These are phyloP conservation scores for Tulasnella sp. DNA, from an alignment of 768 basidiomycete genomes.

Conservation along the genomic window DNA sequence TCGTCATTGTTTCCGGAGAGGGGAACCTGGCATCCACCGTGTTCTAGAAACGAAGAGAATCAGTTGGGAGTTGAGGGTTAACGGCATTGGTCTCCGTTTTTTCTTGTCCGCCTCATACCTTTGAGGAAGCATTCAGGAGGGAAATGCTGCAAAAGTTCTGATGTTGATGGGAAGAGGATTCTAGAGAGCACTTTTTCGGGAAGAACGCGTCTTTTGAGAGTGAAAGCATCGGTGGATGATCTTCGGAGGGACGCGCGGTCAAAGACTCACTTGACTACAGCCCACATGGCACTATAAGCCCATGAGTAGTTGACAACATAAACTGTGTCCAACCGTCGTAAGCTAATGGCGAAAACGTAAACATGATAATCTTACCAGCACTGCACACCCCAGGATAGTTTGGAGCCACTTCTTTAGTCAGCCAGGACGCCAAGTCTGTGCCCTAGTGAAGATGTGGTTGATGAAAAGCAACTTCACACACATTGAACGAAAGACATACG, in stretches of 20 bases:
- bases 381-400: constrained; percentile 16
- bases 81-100: neutral
- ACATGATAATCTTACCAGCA: neutral
- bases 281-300: constrained; percentile 15
- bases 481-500: neutral
- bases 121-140: constrained; percentile 12
- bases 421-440: constrained; percentile 14
- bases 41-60: neutral
- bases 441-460: neutral
- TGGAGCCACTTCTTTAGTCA: constrained; percentile 7
- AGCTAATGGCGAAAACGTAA: neutral
- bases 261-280: constrained; percentile 11
- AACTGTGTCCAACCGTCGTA: neutral
- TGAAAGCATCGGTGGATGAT: neutral
- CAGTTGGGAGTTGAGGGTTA: neutral
- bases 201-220: constrained; percentile 5
- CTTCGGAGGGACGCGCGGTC: neutral
- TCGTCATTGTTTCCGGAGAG: neutral
- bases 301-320: constrained; percentile 18
- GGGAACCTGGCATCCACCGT: constrained; percentile 5
- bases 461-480: neutral
- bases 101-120: too few relatives aligned
- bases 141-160: constrained; percentile 9
- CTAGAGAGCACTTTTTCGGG: constrained; percentile 10
- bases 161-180: constrained; percentile 10